A percentile compares a stretch with the other conserved stretches of the same genome.
Conservation (phyloP, 352 stramenopile species). For the Pythium sp. region DNA sequence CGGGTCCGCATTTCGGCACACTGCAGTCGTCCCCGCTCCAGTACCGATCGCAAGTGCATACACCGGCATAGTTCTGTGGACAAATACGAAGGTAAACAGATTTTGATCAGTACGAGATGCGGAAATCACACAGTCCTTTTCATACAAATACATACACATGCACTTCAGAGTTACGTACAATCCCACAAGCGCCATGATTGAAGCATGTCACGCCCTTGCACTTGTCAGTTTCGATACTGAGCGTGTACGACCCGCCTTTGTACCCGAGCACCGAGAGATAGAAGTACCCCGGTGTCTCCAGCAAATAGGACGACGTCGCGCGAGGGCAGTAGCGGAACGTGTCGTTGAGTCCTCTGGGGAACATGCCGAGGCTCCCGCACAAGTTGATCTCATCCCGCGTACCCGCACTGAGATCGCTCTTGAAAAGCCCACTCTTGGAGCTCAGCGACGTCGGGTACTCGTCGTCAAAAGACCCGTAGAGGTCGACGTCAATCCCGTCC, state of each 20-base stretch:
- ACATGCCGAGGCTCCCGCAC: conserved; percentile 59
- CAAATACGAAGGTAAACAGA: not conserved
- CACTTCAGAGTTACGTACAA: conserved; percentile 24
- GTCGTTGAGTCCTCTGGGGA: conserved; percentile 60
- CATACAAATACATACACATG: not conserved
- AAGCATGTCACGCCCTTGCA: conserved; percentile 63
- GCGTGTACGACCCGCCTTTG: conserved; percentile 27
- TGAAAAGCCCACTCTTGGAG: conserved; percentile 39
- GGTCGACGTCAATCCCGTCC: conserved; percentile 40
- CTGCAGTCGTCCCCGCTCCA: conserved; percentile 78
- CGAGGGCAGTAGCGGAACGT: conserved; percentile 51
- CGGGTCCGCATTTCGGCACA: conserved; percentile 62
- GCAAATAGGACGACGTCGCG: conserved; percentile 46
- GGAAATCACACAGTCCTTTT: not conserved
- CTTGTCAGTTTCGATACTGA: conserved; percentile 62
- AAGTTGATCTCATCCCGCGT: conserved; percentile 59
- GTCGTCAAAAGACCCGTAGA: conserved; percentile 77
- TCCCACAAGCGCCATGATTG: conserved; percentile 50
- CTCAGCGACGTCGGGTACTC: conserved; percentile 49
- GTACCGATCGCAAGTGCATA: conserved; percentile 72
- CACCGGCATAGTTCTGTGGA: conserved; percentile 44
- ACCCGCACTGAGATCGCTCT: conserved; percentile 44
- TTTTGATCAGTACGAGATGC: not conserved
- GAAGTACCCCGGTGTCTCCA: conserved; percentile 60
- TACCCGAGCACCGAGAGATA: conserved; percentile 73